phyloP scores from a whole-genome alignment of 163 green algal genomes.

The Coccomyxa subellipsoidea region DNA sequence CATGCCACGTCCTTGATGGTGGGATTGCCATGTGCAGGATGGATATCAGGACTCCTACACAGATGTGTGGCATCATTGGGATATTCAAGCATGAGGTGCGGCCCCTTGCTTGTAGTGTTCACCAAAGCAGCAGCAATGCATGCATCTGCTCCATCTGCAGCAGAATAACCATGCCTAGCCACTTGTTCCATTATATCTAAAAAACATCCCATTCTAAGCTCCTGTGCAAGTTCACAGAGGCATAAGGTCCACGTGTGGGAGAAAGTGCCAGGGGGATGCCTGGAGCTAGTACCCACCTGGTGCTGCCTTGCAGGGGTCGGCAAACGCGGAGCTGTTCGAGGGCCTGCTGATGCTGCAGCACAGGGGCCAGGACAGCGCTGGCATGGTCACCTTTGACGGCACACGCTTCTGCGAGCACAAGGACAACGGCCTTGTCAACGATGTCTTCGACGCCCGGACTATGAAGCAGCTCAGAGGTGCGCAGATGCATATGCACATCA shows the following conservation, averaged over 20 bases:
- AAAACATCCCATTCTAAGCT: background rate
- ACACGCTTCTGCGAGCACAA: constrained; percentile 86
- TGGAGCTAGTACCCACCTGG: too few species aligned
- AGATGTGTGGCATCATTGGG: constrained; percentile 88
- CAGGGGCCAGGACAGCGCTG: constrained; percentile 89
- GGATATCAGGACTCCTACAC: background rate
- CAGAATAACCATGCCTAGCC: background rate
- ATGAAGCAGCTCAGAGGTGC: constrained; percentile 63
- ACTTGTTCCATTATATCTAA: background rate
- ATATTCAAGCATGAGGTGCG: constrained; percentile 72
- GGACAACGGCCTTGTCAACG: constrained; percentile 94
- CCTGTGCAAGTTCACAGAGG: constrained; percentile 14
- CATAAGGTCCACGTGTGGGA: background rate
- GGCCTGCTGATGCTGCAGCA: constrained; percentile 96
- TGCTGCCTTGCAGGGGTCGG: constrained; percentile 29
- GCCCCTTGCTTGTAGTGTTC: background rate
- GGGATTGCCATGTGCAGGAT: background rate
- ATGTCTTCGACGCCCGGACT: constrained; percentile 78
- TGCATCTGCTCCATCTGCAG: background rate
- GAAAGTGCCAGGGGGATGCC: background rate
- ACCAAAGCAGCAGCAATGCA: background rate
- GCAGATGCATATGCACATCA: too few species aligned
- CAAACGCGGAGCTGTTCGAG: constrained; percentile 91
- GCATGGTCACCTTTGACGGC: constrained; percentile 93
- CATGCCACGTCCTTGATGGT: background rate